These are phyloP conservation scores for Brachypodium distachyon DNA, from an alignment of 202 grass and related monocot genomes.

Conservation along the genomic window DNA sequence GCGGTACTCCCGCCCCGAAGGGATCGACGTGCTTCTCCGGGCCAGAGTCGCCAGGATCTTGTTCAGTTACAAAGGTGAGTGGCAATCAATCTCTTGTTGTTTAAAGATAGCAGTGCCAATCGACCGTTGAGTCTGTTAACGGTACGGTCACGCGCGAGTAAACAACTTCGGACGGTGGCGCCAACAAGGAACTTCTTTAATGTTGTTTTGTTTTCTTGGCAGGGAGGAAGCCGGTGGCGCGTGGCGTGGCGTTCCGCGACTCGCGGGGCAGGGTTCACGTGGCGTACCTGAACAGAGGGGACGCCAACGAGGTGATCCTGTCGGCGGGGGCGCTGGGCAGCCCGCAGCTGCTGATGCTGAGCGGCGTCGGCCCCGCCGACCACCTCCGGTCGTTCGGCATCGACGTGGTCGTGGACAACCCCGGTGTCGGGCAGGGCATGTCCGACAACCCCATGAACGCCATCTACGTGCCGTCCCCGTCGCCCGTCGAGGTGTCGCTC, in stretches of 20 bases:
- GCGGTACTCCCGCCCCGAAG: conserved; percentile 21
- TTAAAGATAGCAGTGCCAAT: not conserved
- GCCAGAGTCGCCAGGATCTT: conserved; percentile 52
- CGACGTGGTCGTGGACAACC: conserved; percentile 46
- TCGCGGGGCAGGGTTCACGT: conserved; percentile 31
- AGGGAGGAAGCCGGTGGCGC: conserved; percentile 49
- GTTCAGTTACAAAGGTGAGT: conserved; percentile 55
- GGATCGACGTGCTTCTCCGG: conserved; percentile 55
- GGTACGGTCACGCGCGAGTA: conserved; percentile 14
- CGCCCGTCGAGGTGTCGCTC: conserved; percentile 65
- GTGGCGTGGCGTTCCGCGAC: conserved; percentile 69
- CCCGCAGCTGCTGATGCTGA: conserved; percentile 88
- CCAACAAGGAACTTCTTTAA: not conserved
- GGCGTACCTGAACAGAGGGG: conserved; percentile 45
- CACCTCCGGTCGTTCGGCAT: conserved; percentile 63
- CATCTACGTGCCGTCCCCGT: conserved; percentile 74
- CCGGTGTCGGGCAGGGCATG: conserved; percentile 71
- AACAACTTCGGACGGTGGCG: conserved; percentile 14
- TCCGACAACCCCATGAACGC: conserved; percentile 86
- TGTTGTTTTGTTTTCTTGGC: not conserved
- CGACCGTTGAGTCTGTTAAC: not conserved
- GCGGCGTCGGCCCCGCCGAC: conserved; percentile 60
- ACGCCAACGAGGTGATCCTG: conserved; percentile 58
- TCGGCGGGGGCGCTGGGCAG: conserved; percentile 74
- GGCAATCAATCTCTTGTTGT: not conserved